Base-by-base conservation (phyloP, 1,139 yeast species). In the Suhomyces atakaporum region DNA sequence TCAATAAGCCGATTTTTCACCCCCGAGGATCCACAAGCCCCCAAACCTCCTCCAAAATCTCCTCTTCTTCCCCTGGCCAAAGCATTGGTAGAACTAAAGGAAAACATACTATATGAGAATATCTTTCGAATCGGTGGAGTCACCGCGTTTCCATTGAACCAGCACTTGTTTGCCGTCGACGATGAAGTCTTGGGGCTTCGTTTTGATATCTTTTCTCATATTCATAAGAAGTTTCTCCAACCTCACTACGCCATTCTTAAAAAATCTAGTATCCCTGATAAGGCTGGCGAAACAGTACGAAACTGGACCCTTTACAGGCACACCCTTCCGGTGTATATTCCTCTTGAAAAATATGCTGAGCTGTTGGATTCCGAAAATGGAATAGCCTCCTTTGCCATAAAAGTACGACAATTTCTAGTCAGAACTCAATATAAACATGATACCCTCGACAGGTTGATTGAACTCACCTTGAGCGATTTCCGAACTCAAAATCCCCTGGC, bases 191-290 rank as follows among this genome's bases (percentile, higher is more conserved):
- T 69, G 30, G 76, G 76, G 0, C 31, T 70, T 11, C 48, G 76
- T 11, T 69, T 69, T 41, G 76, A 70, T 36, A 45, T 55, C 3
- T 58, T 51, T 42, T 54, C 66, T 4, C 50, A 51, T 15, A 27
- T 39, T 7, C 37, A 49, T 3, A 32, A 42, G 5, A 43, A 37
- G 18, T 69, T 56, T 42, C 25, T 50, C 8, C 47, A 53, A 8
- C 73, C 75, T 3, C 71, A 68, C 46, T 70, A 70, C 46, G 62
- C 63, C 9, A 69, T 70, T 3, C 50, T 69, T 12, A 49, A 60
- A 19, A 56, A 53, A 36, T 44, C 39, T 10, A 34, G 29, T 5
- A 27, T 33, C 9, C 27, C 31, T 2, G 45, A 44, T 23, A 49
- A 59, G 33, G 38, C 38, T 3, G 35, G 31, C 3, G 42, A 35